Conservation (phyloP, 2,329 filamentous ascomycete genomes). For the Clathrospora elynae region DNA sequence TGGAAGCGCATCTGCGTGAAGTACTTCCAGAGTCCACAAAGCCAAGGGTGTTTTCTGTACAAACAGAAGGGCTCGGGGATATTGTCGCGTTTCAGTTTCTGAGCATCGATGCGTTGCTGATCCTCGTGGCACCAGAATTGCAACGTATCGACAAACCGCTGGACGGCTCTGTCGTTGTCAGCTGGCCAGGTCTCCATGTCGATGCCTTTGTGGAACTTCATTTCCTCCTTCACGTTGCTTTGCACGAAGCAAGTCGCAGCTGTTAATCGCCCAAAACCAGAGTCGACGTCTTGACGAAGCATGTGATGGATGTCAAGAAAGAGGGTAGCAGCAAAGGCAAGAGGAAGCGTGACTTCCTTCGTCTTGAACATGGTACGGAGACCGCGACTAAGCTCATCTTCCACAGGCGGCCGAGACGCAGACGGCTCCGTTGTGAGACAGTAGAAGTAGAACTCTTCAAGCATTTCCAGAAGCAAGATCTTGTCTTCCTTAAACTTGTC, state of each 20-base stretch:
- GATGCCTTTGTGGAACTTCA: too few species aligned
- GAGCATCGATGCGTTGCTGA: too few species aligned
- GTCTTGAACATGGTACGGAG: conserved; percentile 35
- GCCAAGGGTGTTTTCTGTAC: too few species aligned
- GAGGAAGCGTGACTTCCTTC: conserved; percentile 31
- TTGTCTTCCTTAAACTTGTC: conserved; percentile 47
- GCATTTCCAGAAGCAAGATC: conserved; percentile 36
- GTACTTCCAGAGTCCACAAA: too few species aligned
- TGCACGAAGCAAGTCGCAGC: conserved; percentile 5
- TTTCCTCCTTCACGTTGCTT: too few species aligned
- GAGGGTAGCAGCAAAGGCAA: conserved; percentile 42
- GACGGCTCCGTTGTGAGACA: conserved; percentile 11
- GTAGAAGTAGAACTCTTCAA: conserved; percentile 37
- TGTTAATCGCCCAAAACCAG: conserved; percentile 11
- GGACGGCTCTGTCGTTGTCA: too few species aligned
- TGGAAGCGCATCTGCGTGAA: too few species aligned
- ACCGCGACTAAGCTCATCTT: conserved; percentile 40
- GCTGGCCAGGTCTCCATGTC: too few species aligned
- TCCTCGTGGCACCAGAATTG: conserved; percentile 23
- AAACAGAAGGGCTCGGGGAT: too few species aligned
- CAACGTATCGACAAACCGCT: too few species aligned
- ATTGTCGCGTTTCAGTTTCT: too few species aligned
- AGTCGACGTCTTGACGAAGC: conserved; percentile 29
- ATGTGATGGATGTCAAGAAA: conserved; percentile 46
- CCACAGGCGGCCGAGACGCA: conserved; percentile 24